Evolutionary conservation across 108 stramenopile genomes (phyloP), one percentile per base, ranked within the genome.

Genomic region (Skeletonema marinoi): DNA sequence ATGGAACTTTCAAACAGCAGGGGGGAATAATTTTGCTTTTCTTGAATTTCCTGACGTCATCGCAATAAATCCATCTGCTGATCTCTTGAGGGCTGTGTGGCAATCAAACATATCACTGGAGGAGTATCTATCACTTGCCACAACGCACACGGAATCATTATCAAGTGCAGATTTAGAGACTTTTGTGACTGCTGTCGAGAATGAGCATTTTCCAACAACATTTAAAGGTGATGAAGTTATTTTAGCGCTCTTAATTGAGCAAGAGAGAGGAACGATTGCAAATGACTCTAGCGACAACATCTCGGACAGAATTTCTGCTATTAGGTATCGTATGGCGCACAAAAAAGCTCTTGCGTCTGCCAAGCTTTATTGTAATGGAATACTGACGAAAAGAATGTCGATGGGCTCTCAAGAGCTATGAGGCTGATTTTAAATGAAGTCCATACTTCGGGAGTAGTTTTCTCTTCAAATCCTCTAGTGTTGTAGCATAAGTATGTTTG

Each of bases 21-120:
- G 17, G 21, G 59, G 63, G 32, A 61, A 70, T 61, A 65, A 70
- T 19, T 65, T 65, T 32, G 63, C 63, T 60, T 70, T 70, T 65
- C 56, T 70, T 0, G 12, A 29, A 6, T 65, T 70, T 33, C 70
- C 70, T 6, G 64, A 31, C 2, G 61, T 70, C 1, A 19, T 65
- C 13, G 70, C 70, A 13, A 70, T 70, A n/a, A 65, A 70, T 19
- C 70, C 70, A 12, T 17, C 70, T 6, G 59, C 32, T 7, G 65
- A 66, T 29, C 42, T 41, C 17, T 17, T 66, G 41, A 36, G 17
- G 35, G 13, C 32, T 19, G 29, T 66, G 65, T 36, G 65, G 65
- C 44, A 46, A 46, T 46, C 44, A n/a, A n/a, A 46, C 5, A n/a
- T 46, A n/a, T 46, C 16, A 3, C 44, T 46, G 16, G 44, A 46